Percentiles rank a stretch among this genome's conserved stretches.
Evolutionary conservation across 768 basidiomycete species (phyloP).

Genomic region (Podaxis mareebaensis): DNA sequence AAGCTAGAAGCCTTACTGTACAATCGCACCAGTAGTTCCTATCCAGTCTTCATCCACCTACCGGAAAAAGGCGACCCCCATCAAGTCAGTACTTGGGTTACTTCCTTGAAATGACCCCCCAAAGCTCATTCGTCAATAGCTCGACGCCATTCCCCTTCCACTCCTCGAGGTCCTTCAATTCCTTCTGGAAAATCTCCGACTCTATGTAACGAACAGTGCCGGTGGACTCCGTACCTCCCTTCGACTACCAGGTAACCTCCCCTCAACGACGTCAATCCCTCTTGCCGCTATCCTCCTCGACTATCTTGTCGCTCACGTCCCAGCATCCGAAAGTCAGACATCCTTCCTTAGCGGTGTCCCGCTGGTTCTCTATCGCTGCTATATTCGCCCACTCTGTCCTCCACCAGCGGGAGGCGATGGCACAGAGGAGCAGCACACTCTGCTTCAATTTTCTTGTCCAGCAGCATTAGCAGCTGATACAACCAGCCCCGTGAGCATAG

Average conservation of each 20-base stretch:
- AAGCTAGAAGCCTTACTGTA: conserved; percentile 14
- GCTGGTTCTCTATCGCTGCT: conserved; percentile 29
- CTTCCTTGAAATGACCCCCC: neutral
- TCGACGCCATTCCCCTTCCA: conserved; percentile 8
- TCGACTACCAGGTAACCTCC: conserved; percentile 28
- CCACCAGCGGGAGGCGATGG: conserved; percentile 22
- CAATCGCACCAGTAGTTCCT: neutral
- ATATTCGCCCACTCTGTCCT: conserved; percentile 46
- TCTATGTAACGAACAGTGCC: neutral
- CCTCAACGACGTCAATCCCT: conserved; percentile 39
- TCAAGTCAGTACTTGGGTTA: neutral
- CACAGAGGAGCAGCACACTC: conserved; percentile 14
- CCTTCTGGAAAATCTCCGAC: conserved; percentile 1
- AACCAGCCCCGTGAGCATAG: neutral
- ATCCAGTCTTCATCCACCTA: conserved; percentile 7
- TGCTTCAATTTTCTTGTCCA: conserved; percentile 16
- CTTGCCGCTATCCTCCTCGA: conserved; percentile 62
- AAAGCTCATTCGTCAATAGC: neutral
- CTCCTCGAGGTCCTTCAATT: conserved; percentile 11
- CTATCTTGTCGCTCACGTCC: conserved; percentile 58
- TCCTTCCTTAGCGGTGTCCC: conserved; percentile 45
- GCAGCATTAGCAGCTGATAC: neutral
- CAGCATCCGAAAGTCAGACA: conserved; percentile 25
- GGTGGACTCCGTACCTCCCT: conserved; percentile 21
- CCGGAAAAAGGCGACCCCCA: neutral